phyloP scores from a whole-genome alignment of 2,329 filamentous ascomycete species.

The Nemania abortiva region DNA sequence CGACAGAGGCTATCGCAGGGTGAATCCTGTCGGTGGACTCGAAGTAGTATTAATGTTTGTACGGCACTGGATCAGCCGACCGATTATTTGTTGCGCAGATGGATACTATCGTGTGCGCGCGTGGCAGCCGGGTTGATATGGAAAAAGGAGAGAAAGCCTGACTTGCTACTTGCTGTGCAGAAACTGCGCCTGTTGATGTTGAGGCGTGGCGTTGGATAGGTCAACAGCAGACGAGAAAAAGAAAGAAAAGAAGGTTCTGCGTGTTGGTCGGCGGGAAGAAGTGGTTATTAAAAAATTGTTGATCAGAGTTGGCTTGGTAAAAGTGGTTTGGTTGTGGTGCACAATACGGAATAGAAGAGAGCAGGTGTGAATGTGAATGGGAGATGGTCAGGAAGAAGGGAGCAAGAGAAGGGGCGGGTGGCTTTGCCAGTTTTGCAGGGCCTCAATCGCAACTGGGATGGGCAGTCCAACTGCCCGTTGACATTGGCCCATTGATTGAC shows the following conservation, averaged over 20 bases:
- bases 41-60: slow-evolving; percentile 15
- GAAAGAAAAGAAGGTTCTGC: slow-evolving; percentile 38
- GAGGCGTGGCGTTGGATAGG: slow-evolving; percentile 4
- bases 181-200: slow-evolving; percentile 18
- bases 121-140: slow-evolving; percentile 8
- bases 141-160: slow-evolving; percentile 19
- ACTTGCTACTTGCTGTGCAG: slow-evolving; percentile 28
- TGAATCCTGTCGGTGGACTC: not conserved
- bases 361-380: not conserved
- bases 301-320: slow-evolving; percentile 5
- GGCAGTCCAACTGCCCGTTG: slow-evolving; percentile 14
- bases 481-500: slow-evolving; percentile 18
- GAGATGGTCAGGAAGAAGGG: slow-evolving; percentile 16
- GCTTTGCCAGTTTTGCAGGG: slow-evolving; percentile 32
- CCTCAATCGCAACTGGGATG: slow-evolving; percentile 14
- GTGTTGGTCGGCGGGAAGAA: slow-evolving; percentile 8
- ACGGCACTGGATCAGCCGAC: slow-evolving; percentile 19
- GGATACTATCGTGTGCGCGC: slow-evolving; percentile 6
- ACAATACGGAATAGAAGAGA: slow-evolving; percentile 8
- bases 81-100: slow-evolving; percentile 15
- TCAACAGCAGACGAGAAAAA: slow-evolving; percentile 17
- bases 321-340: slow-evolving; percentile 25
- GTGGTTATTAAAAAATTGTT: slow-evolving; percentile 27
- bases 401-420: slow-evolving; percentile 18
- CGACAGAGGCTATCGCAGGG: slow-evolving; percentile 14